Conservation (phyloP, 768 basidiomycete genomes). For the Phaffia australis region DNA sequence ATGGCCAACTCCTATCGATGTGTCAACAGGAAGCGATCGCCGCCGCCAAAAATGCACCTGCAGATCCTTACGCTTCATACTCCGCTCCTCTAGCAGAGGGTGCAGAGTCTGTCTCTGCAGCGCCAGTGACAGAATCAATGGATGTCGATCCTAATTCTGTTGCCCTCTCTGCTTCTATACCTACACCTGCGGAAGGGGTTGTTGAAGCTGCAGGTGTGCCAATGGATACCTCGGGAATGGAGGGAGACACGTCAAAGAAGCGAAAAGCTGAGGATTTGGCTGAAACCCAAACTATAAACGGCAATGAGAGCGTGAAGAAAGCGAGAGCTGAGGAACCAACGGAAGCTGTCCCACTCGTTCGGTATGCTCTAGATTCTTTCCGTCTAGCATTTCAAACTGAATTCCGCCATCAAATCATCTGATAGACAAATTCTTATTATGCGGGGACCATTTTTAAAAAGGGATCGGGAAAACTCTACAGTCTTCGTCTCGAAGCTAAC, state of each 20-base stretch:
- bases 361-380: conserved; percentile 6
- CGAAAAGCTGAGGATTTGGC: neutral
- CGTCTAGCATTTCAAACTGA: neutral
- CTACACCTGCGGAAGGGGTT: conserved; percentile 19
- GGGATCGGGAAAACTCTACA: conserved; percentile 90
- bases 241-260: conserved; percentile 44
- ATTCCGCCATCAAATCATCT: neutral
- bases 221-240: conserved; percentile 24
- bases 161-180: too few species aligned
- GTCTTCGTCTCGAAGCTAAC: conserved; percentile 73
- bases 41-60: conserved; percentile 14
- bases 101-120: too few species aligned
- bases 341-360: conserved; percentile 4
- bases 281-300: neutral
- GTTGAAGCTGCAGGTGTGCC: conserved; percentile 31
- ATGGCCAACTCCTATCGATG: neutral
- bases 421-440: neutral
- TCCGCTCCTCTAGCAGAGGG: conserved; percentile 38
- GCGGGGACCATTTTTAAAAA: conserved; percentile 33
- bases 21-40: conserved; percentile 8
- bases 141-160: conserved; percentile 9
- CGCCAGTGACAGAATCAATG: neutral
- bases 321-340: neutral
- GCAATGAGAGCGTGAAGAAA: neutral
- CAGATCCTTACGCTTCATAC: conserved; percentile 45